Evolutionary conservation across 805 yeast genomes (phyloP), one percentile per base, ranked within the genome.

Genomic region (Danielozyma ontarioensis): DNA sequence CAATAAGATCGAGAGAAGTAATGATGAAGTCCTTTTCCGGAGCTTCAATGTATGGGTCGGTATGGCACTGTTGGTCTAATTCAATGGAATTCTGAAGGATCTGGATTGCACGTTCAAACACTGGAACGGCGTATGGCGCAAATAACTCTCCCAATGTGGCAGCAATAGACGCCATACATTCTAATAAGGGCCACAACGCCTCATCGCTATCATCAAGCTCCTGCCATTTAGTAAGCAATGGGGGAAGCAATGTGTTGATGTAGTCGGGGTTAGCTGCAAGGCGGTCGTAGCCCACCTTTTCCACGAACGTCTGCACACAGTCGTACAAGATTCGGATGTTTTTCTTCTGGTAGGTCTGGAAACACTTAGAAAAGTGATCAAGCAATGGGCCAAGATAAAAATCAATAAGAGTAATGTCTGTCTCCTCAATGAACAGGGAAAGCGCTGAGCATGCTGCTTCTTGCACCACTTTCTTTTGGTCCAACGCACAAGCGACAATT

Each of bases 21-120:
- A 90, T 87, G 38, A 86, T 72, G 48, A 89, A 88, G 56, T 89
- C 97, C 51, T 82, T 84, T 51, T 93, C 97, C 0, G 96, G 95
- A 1, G 83, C 76, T 17, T 75, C 78, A 30, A 79, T 67, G 8
- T 67, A 64, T 6, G 93, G 88, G 51, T 87, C 81, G 15, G 72
- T 68, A 21, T 73, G 74, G 24, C 81, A 73, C 41, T 77, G 68
- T 44, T 72, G 76, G 39, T 80, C 87, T 43, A 76, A 64, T 33
- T 80, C 78, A 7, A 90, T 72, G 49, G 87, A 81, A 36, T 73
- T 72, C 18, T 74, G 62, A 32, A 93, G 63, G 29, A 93, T 84
- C 35, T 77, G 68, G 33, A 78, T 61, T 1, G 95, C 86, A 44
- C 97, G 70, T 48, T 74, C 74, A 53, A 86, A 93, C 8, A 89